A percentile compares a stretch with the other conserved stretches of the same genome.
phyloP scores from a whole-genome alignment of 306 rosid species.

The Vigna hirtella region DNA sequence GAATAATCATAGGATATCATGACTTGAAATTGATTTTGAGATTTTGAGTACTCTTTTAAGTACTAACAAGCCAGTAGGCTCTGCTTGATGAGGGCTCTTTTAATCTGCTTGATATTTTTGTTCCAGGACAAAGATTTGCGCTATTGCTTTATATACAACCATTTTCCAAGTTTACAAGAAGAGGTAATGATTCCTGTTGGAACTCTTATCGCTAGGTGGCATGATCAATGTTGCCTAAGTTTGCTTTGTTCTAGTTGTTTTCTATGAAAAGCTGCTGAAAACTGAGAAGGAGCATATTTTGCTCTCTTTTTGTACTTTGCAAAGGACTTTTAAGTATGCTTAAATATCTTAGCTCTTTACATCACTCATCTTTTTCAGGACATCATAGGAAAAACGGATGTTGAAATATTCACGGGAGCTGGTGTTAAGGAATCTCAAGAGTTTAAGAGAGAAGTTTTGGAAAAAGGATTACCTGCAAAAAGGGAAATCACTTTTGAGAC shows the following conservation, averaged over 20 bases:
- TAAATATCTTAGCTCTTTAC: constrained; percentile 23
- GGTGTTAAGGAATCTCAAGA: constrained; percentile 93
- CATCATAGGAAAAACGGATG: constrained; percentile 92
- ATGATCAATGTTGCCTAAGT: constrained; percentile 11
- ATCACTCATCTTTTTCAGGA: constrained; percentile 55
- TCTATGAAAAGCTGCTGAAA: constrained; percentile 1
- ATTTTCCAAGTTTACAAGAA: constrained; percentile 87
- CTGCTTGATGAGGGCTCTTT: neutral
- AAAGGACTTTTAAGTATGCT: constrained; percentile 19
- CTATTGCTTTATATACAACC: constrained; percentile 88
- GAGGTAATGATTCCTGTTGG: constrained; percentile 61
- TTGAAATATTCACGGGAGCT: constrained; percentile 86
- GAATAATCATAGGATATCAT: neutral
- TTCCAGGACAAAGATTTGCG: constrained; percentile 84
- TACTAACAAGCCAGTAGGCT: neutral
- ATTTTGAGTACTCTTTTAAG: neutral
- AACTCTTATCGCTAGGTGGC: constrained; percentile 44
- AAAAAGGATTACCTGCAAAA: constrained; percentile 85
- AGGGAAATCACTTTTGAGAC: constrained; percentile 95
- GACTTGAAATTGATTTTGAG: constrained; percentile 19
- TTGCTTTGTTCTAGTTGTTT: neutral
- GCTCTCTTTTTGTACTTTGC: constrained; percentile 13
- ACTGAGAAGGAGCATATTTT: neutral
- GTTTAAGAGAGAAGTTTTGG: constrained; percentile 91
- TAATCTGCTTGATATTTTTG: constrained; percentile 16